These are phyloP conservation scores for Xylariaceae sp. DNA, from an alignment of 2,329 filamentous ascomycete species.

Conservation along the genomic window DNA sequence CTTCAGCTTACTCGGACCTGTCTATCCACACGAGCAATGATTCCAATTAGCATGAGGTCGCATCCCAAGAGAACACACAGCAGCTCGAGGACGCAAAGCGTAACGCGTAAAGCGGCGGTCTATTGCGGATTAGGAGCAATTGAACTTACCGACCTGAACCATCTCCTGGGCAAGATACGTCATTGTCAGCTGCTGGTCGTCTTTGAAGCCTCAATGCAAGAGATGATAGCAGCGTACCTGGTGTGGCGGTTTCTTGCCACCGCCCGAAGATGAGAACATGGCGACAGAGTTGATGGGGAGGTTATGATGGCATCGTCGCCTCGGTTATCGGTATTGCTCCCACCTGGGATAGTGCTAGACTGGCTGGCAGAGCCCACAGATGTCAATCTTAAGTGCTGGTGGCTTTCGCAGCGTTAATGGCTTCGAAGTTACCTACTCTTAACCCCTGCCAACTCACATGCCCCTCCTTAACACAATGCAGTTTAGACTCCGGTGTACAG, in stretches of 20 bases:
- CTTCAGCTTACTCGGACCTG: slow-evolving; percentile 65
- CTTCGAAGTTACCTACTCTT: neutral
- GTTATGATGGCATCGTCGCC: slow-evolving; percentile 37
- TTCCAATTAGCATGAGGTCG: slow-evolving; percentile 12
- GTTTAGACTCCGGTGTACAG: too few species aligned
- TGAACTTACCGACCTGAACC: slow-evolving; percentile 92
- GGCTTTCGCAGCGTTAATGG: too few species aligned
- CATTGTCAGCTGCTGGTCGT: slow-evolving; percentile 39
- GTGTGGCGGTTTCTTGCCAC: slow-evolving; percentile 72
- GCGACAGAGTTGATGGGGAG: slow-evolving; percentile 39
- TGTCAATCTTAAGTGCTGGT: neutral
- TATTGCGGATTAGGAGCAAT: slow-evolving; percentile 3
- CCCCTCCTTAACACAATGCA: slow-evolving; percentile 6
- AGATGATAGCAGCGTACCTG: slow-evolving; percentile 61
- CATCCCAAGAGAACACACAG: neutral
- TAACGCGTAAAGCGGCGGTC: slow-evolving; percentile 26
- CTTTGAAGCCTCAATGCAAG: neutral
- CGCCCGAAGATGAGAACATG: slow-evolving; percentile 70
- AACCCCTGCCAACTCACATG: slow-evolving; percentile 5
- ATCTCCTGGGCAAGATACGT: slow-evolving; percentile 74
- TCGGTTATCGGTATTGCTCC: slow-evolving; percentile 13
- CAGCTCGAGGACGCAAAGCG: neutral
- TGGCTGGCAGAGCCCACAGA: neutral
- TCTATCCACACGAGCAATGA: slow-evolving; percentile 48
- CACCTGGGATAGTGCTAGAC: neutral